Base-by-base conservation (phyloP, 2,329 filamentous ascomycete genomes). In the Ophiostoma triangulosporum region DNA sequence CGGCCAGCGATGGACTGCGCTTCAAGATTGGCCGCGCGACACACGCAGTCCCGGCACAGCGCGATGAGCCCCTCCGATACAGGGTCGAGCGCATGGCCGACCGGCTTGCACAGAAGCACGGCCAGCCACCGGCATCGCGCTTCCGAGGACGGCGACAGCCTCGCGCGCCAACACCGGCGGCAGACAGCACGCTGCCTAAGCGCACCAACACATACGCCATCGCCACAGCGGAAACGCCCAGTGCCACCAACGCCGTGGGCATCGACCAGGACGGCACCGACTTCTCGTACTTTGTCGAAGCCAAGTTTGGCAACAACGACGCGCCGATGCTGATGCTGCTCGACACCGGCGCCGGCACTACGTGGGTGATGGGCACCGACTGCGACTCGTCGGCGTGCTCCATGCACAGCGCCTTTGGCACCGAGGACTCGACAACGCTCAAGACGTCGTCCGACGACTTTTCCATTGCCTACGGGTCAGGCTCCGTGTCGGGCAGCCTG, bases 301-400 rank as follows among this genome's bases (percentile, higher is more conserved):
- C 76, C 15, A 61, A 69, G 32, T 62, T 85, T 15, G 81, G 81
- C 14, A 79, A 80, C 3, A 66, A 70, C 14, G 66, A 67, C 40
- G 78, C 75, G 58, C 64, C 72, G 1, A 60, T 84, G 59, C 78
- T 77, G 60, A 77, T 85, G 75, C 72, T 84, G 26, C 68, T 84
- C 54, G 81, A 85, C 63, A 83, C 81, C 7, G 81, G 81, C 26
- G 80, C 81, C 36, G 77, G 77, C 22, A 88, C 86, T 55, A 88
- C 83, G 12, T 95, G 89, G 89, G 79, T 95, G 20, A 93, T 93
- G 79, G 78, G 83, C 29, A 72, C 79, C 15, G 69, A 74, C 53
- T 95, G 89, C 69, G 73, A 66, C 15, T 80, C 79, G 3, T 66
- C 73, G 24, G 77, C 86, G 4, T 95, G 89, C 65, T 64, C 68